Conservation (phyloP, 164 flowering plant genomes). For the Piper longum region DNA sequence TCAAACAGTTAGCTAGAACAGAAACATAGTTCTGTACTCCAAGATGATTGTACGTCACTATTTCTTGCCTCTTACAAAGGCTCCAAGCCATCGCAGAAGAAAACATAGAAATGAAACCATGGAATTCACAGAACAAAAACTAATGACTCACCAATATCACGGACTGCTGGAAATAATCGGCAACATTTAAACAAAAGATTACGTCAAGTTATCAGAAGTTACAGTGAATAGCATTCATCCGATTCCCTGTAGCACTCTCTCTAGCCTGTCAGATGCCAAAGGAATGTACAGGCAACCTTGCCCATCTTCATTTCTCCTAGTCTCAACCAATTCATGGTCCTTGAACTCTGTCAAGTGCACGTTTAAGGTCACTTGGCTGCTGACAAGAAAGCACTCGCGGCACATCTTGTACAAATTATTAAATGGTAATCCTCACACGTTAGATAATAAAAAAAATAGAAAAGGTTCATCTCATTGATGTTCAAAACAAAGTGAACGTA, state of each 20-base stretch:
- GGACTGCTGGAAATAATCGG: too few relatives aligned
- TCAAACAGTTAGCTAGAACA: too few relatives aligned
- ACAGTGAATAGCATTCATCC: conserved; percentile 6
- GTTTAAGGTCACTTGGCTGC: conserved; percentile 36
- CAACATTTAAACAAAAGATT: too few relatives aligned
- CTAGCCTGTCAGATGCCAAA: conserved; percentile 59
- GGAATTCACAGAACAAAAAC: too few relatives aligned
- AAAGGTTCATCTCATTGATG: background rate
- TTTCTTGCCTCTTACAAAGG: too few relatives aligned
- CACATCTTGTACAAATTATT: conserved; percentile 46
- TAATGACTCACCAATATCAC: too few relatives aligned
- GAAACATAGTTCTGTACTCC: too few relatives aligned
- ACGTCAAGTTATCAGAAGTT: background rate
- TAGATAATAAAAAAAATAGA: background rate
- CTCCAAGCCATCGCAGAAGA: too few relatives aligned
- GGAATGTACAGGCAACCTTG: conserved; percentile 83
- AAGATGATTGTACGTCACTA: too few relatives aligned
- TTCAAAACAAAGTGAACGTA: background rate
- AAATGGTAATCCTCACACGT: conserved; percentile 54
- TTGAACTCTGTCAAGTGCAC: conserved; percentile 91
- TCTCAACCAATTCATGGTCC: conserved; percentile 87
- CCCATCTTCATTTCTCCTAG: conserved; percentile 64
- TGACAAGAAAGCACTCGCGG: conserved; percentile 45
- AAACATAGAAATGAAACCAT: too few relatives aligned
- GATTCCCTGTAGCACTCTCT: conserved; percentile 46